Base-by-base conservation (phyloP, 768 basidiomycete species). In the Tricholoma terreum region DNA sequence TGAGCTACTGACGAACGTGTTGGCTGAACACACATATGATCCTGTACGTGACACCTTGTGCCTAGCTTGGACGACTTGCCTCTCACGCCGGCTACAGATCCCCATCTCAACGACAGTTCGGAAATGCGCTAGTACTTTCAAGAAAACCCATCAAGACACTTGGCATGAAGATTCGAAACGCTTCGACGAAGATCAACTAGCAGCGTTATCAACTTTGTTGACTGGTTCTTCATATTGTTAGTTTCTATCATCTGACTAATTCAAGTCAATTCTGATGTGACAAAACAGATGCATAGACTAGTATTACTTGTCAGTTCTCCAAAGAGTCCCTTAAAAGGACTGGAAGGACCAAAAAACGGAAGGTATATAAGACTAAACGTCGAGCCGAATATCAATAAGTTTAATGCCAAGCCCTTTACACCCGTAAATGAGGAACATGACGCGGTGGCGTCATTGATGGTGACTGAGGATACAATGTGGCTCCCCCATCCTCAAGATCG, bases 151-250 rank as follows among this genome's bases (percentile, higher is more conserved):
- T 67, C 86, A 89, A 68, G 91, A 94, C 73, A 92, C 90, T 12
- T 93, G 92, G 92, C 87, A 90, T 60, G 89, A 90, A 72, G 93
- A 96, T 70, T 86, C 85, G 55, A 87, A 89, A 68, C 82, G 85
- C 53, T 97, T 97, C 71, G 80, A 86, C 22, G 89, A 94, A 51
- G 90, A 94, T 57, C 92, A 96, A 71, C 76, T 94, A 19, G 81
- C 82, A 15, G 86, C 89, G 8, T 75, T 95, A 63, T 91, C 89
- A 6, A 90, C 89, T n/a, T 77, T 94, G 55, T 76, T 94, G 24
- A 89, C 88, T 14, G 93, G 93, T 15, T 92, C 90, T 17, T 89
- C 89, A 12, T 92, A 92, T 68, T 92, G 88, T 89, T 59, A 62
- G 86, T 73, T 15, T 12, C 24, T 27, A 43, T 5, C 17, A 30